Base-by-base conservation (phyloP, 2,329 filamentous ascomycete species). In the Neophaeococcomyces aloes region DNA sequence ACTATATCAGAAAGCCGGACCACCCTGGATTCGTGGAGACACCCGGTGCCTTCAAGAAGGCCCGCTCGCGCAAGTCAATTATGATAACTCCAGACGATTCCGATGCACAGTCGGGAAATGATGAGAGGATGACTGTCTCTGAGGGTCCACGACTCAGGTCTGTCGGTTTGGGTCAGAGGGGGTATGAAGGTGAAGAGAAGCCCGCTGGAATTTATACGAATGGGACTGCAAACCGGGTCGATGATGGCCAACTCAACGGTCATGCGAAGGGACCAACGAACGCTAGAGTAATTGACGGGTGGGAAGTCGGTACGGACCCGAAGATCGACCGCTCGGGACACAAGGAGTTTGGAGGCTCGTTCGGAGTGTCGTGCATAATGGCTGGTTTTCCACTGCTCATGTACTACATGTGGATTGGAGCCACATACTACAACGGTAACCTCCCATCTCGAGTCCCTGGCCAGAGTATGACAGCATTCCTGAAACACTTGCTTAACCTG, bases 351-450 rank as follows among this genome's bases (percentile, higher is more conserved):
- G 89, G 89, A 51, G 91, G 91, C 46, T 80, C 85, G 2, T 61
- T 74, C n/a, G 89, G 91, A 44, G 82, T 88, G 32, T 66, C 75
- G 13, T 70, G 76, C 53, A 87, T 95, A 77, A 96, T 96, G 86
- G 74, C 87, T 50, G 78, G 83, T 35, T 98, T 96, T 65, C 91
- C 91, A n/a, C 50, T 81, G 29, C 75, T 98, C 56, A 96, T 96
- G 89, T 95, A 86, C 75, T 96, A 95, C 69, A 94, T 98, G 88
- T 96, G 88, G 88, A 81, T 94, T 63, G 91, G 91, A 39, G 84
- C 89, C 27, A 88, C 81, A 38, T 94, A 89, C 68, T 98, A 95
- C 67, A 71, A 86, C 60, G 89, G 89, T 55, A 79, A 83, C 51
- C 71, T 93, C 40, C 91, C 91, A 13, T 66, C 69, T 33, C 83